A percentile compares a stretch with the other conserved stretches of the same genome.
phyloP scores from a whole-genome alignment of 352 stramenopile species.

The Globisporangium polare region DNA sequence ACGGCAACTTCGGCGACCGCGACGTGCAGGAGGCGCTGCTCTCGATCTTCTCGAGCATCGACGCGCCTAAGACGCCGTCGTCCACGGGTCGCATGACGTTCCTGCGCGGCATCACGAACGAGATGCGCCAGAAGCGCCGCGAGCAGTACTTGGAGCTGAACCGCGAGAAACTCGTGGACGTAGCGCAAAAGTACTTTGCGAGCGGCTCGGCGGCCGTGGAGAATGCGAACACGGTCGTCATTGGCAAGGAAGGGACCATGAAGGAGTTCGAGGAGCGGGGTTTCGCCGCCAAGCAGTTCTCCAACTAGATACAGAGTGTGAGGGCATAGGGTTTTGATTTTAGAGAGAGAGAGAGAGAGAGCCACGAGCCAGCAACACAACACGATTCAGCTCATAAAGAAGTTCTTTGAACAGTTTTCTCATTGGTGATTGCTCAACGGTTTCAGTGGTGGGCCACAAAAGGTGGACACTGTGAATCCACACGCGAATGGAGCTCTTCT shows the following conservation, averaged over 20 bases:
- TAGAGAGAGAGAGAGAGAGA: not conserved
- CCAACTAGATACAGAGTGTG: constrained; percentile 7
- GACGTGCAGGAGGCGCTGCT: constrained; percentile 80
- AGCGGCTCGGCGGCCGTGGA: constrained; percentile 3
- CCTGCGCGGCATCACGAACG: constrained; percentile 77
- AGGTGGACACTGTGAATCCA: no score
- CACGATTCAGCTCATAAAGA: not conserved
- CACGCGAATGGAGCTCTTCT: not conserved
- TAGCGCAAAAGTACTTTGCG: constrained; percentile 51
- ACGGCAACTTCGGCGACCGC: constrained; percentile 57
- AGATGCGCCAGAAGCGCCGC: constrained; percentile 70
- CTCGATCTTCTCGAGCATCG: constrained; percentile 70
- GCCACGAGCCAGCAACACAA: not conserved
- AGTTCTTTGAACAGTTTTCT: not conserved
- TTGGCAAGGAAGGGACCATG: constrained; percentile 55
- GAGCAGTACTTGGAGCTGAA: constrained; percentile 61
- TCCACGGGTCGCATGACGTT: constrained; percentile 77
- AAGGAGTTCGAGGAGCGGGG: constrained; percentile 39
- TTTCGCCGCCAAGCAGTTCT: constrained; percentile 39
- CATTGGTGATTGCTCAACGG: not conserved
- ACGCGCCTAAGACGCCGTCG: constrained; percentile 73
- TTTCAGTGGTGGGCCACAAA: no score
- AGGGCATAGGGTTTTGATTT: not conserved
- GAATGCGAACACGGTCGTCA: constrained; percentile 31
- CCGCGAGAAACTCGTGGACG: constrained; percentile 40